Conservation (phyloP, 2,329 filamentous ascomycete genomes). For the Ceratocystiopsis minuta region DNA sequence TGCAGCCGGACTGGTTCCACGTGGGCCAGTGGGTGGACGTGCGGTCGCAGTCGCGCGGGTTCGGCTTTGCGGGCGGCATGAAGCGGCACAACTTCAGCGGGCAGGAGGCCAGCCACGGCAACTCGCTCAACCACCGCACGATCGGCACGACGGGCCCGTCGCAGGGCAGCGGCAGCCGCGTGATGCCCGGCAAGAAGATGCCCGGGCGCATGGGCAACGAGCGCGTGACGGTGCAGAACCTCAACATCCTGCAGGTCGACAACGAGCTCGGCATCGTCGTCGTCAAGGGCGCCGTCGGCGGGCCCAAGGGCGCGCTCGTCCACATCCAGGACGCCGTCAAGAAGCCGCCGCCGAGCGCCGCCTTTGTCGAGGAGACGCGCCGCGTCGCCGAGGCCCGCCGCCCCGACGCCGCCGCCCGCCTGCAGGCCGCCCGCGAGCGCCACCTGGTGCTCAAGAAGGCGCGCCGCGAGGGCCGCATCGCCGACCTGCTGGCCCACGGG, state of each 20-base stretch:
- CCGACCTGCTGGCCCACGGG: conserved; percentile 12
- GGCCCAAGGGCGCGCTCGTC: conserved; percentile 73
- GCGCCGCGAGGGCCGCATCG: conserved; percentile 24
- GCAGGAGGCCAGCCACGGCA: conserved; percentile 85
- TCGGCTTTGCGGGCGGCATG: conserved; percentile 95
- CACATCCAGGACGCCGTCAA: conserved; percentile 81
- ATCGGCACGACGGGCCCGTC: conserved; percentile 80
- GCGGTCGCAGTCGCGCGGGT: conserved; percentile 59
- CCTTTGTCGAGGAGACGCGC: conserved; percentile 28
- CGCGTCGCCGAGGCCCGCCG: conserved; percentile 27
- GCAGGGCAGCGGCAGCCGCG: conserved; percentile 82
- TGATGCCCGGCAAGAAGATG: conserved; percentile 96
- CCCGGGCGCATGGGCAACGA: conserved; percentile 86
- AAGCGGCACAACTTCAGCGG: conserved; percentile 83
- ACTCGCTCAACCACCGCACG: conserved; percentile 81
- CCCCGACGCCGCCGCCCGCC: conserved; percentile 24
- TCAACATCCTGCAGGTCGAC: conserved; percentile 78
- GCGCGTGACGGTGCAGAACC: conserved; percentile 75
- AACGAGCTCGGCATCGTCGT: conserved; percentile 73
- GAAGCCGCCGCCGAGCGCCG: conserved; percentile 42
- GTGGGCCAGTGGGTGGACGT: conserved; percentile 84
- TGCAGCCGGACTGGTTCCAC: conserved; percentile 81
- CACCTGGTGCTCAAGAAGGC: conserved; percentile 37
- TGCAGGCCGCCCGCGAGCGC: conserved; percentile 29
- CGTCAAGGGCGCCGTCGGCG: conserved; percentile 70